phyloP scores from a whole-genome alignment of 192 early-diverging fungal species.

The Mortierella alpina region DNA sequence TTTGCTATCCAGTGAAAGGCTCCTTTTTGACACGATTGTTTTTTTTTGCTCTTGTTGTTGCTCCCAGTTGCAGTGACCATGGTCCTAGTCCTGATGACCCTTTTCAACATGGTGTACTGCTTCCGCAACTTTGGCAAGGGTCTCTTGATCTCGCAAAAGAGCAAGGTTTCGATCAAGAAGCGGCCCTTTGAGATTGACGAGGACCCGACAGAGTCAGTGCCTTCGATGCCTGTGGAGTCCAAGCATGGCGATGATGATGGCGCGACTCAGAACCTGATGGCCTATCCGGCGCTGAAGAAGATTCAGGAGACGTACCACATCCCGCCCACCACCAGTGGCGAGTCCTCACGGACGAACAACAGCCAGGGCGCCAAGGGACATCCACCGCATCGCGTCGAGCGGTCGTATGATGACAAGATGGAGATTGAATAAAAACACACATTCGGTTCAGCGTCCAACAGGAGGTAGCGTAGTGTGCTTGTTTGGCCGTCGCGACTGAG shows the following conservation, averaged over 20 bases:
- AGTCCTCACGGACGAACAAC: not conserved
- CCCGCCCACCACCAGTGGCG: not conserved
- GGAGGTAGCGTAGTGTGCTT: not conserved
- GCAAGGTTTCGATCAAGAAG: conserved; percentile 3
- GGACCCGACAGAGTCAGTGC: conserved; percentile 28
- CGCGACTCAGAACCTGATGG: conserved; percentile 33
- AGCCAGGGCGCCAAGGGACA: not conserved
- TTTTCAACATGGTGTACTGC: conserved; percentile 50
- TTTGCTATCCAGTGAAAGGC: not conserved
- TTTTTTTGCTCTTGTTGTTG: not conserved
- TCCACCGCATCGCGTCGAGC: not conserved
- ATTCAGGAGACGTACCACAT: conserved; percentile 43
- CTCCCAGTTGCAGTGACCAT: conserved; percentile 38
- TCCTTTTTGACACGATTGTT: not conserved
- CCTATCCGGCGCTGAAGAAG: conserved; percentile 45
- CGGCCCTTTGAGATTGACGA: conserved; percentile 50
- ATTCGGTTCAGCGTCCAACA: not conserved
- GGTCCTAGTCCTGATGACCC: conserved; percentile 30
- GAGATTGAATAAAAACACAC: conserved; percentile 31
- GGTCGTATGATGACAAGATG: conserved; percentile 42
- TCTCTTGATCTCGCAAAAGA: conserved; percentile 29
- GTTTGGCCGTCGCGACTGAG: too few species aligned
- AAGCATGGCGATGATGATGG: conserved; percentile 38
- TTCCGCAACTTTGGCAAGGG: conserved; percentile 54
- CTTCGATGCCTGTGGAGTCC: conserved; percentile 25